These are phyloP conservation scores for Penicillium sp. DNA, from an alignment of 2,329 filamentous ascomycete species.

Conservation along the genomic window DNA sequence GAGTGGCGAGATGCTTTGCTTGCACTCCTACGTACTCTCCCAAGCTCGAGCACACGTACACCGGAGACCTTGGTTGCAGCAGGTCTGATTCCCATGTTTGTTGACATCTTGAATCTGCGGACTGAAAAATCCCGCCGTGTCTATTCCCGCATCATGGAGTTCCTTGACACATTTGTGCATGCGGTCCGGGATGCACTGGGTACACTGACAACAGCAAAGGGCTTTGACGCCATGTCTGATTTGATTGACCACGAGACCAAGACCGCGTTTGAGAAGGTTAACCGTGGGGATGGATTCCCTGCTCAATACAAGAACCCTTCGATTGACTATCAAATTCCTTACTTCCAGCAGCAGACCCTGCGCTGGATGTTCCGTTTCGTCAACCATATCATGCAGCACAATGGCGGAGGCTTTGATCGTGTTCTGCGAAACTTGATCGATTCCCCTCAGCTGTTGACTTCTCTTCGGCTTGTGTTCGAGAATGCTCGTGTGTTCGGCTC, in stretches of 20 bases:
- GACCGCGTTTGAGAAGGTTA: constrained; percentile 64
- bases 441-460: constrained; percentile 76
- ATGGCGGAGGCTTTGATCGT: constrained; percentile 81
- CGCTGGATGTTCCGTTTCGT: constrained; percentile 95
- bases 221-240: constrained; percentile 86
- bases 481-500: constrained; percentile 80
- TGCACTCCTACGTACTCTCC: constrained; percentile 78
- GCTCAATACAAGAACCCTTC: constrained; percentile 71
- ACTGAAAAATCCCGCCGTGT: constrained; percentile 79
- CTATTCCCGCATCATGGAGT: constrained; percentile 78
- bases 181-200: constrained; percentile 80
- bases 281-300: constrained; percentile 69
- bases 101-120: constrained; percentile 81
- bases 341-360: constrained; percentile 87
- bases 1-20: constrained; percentile 91
- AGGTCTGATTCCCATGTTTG: constrained; percentile 82
- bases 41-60: constrained; percentile 67
- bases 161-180: constrained; percentile 85
- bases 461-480: constrained; percentile 76
- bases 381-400: constrained; percentile 87
- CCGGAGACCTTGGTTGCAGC: constrained; percentile 83
- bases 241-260: constrained; percentile 77
- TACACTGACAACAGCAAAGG: constrained; percentile 75
- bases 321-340: constrained; percentile 91
- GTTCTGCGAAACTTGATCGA: constrained; percentile 91